Base-by-base conservation (phyloP, 1,284 basidiomycete species). In the Earliella scabrosa region DNA sequence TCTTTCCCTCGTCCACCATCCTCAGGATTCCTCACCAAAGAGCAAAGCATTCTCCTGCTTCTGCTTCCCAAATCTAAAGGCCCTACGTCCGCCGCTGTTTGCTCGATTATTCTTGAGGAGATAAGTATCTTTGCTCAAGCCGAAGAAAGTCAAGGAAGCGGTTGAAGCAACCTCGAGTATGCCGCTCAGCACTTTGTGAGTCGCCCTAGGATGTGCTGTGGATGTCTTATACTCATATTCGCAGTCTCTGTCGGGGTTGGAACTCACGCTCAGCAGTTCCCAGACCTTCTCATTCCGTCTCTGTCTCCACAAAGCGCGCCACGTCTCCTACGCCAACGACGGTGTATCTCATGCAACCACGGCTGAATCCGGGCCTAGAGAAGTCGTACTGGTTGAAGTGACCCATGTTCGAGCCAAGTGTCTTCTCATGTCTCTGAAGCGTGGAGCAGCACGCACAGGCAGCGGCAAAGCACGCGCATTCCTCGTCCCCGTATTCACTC, bases 401-500 rank as follows among this genome's bases (percentile, higher is more conserved):
- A 97, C 95, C 0, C 90, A 94, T 54, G 95, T 92, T 44, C 89
- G 92, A 69, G 72, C 79, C 4, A 77, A 82, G 31, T 82, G 87
- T 26, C 75, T 91, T 31, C 88, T 87, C 2, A 70, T 83, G 3
- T 81, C 87, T 1, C 70, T 92, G 3, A 86, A 84, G 63, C 79
- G 93, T 3, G 92, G 88, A 6, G 87, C 91, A 0, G 92, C 92
- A 4, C 79, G 86, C 16, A 94, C 92, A 1, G 92, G 92, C 1
- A 91, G 88, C 27, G 92, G 92, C 18, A 94, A 94, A 75, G 94
- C 92, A 3, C 79, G 94, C 20, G 88, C 91, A 0, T 94, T 94
- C 73, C 77, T 94, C 36, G 80, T 94, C 21, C 92, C 92, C 0
- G 76, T 90, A 10, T 79, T 94, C 85, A 24, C 78, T 94, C 24